These are phyloP conservation scores for Xenosphaeropsis pyriputrescens DNA, from an alignment of 2,329 filamentous ascomycete species.

Conservation along the genomic window DNA sequence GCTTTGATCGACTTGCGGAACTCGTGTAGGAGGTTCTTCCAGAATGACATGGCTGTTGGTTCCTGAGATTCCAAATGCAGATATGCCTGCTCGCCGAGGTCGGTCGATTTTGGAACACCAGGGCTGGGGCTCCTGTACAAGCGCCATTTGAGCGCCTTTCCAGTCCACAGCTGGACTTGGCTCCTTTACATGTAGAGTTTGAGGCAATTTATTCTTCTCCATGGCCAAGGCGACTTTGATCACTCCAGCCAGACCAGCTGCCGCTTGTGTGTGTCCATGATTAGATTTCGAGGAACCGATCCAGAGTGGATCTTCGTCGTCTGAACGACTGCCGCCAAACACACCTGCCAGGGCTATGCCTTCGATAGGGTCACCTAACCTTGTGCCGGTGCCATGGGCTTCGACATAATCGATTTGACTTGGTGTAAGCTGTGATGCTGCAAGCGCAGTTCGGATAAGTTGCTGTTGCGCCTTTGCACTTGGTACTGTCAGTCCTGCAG, in stretches of 20 bases:
- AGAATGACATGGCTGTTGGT: slow-evolving; percentile 20
- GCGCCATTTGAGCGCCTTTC: slow-evolving; percentile 6
- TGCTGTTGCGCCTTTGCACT: no score
- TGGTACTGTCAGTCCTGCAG: no score
- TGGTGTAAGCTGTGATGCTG: no score
- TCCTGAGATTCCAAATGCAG: slow-evolving; percentile 11
- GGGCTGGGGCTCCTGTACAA: slow-evolving; percentile 2
- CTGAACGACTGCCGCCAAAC: background rate
- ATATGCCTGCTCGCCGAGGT: slow-evolving; percentile 8
- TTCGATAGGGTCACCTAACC: slow-evolving; percentile 25
- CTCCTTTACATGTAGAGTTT: slow-evolving; percentile 12
- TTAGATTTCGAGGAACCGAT: slow-evolving; percentile 12
- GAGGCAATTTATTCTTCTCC: slow-evolving; percentile 13
- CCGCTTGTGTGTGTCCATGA: slow-evolving; percentile 12
- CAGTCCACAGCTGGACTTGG: slow-evolving; percentile 11
- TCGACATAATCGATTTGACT: slow-evolving; percentile 42
- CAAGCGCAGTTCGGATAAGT: no score
- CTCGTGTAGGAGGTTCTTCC: slow-evolving; percentile 8
- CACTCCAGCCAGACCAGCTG: slow-evolving; percentile 14
- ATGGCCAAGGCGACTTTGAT: slow-evolving; percentile 13
- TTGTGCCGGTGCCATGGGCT: slow-evolving; percentile 27
- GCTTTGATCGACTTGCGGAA: no score
- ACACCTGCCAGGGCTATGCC: slow-evolving; percentile 22
- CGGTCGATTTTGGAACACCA: slow-evolving; percentile 10
- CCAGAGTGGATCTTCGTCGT: slow-evolving; percentile 2